Evolutionary conservation across 2,329 filamentous ascomycete species (phyloP), one percentile per base, ranked within the genome.

Genomic region (Hypoxylon sp.): DNA sequence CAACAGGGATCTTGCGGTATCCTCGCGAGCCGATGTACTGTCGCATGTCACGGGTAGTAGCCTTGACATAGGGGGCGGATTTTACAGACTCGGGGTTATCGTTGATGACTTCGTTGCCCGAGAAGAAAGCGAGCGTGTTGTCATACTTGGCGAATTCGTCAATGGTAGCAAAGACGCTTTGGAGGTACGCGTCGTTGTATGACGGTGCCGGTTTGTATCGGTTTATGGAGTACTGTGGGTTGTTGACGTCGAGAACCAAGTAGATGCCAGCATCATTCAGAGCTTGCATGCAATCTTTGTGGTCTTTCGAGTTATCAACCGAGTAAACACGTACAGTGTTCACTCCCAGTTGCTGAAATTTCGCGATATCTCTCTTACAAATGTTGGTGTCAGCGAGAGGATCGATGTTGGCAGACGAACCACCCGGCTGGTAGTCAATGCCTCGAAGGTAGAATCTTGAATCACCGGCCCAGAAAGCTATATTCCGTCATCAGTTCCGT

Each of bases 251-350:
- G 54, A 97, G 85, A 37, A 96, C 92, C 56, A 97, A 87, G 84
- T 97, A 97, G 84, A 97, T 97, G 74, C 92, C 92, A 68, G 93
- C 94, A 74, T 91, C 91, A 55, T 88, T 90, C 66, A 97, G 85
- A 47, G 87, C 84, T 65, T 85, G 83, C 94, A 97, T 97, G 84
- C 94, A 97, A 68, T 88, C 86, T 74, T 94, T 90, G 81, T 97
- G 94, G 79, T 90, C 81, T 73, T 84, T 82, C 53, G 89, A 90
- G 86, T 97, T 97, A 84, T 97, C 94, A 71, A 96, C 90, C 14
- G 91, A 93, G 86, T 97, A 97, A 67, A 97, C 91, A 79, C 94
- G 94, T 76, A 97, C 85, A 25, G 93, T 94, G 85, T 97, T 97
- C 81, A 97, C 83, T 51, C 94, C 93, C 53, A 97, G 85, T 71